phyloP scores from a whole-genome alignment of 1,284 basidiomycete genomes.

The Tylopilus orsonianus region DNA sequence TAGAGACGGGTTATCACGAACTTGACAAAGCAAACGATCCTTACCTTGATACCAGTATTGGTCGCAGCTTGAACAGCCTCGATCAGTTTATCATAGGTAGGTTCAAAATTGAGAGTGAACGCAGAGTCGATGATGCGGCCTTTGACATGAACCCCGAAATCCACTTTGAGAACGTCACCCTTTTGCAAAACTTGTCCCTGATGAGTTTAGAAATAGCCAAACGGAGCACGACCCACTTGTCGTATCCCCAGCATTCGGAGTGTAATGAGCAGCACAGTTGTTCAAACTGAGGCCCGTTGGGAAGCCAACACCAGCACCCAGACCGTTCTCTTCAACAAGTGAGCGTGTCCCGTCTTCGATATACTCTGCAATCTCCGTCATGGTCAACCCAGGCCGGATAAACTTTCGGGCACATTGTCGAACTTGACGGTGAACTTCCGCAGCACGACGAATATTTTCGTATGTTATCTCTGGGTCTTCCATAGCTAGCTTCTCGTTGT shows the following conservation, averaged over 20 bases:
- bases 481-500: constrained; percentile 74
- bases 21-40: constrained; percentile 8
- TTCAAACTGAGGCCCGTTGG: constrained; percentile 97
- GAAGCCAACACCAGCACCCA: constrained; percentile 89
- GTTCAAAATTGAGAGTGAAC: constrained; percentile 90
- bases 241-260: constrained; percentile 94
- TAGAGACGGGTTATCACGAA: constrained; percentile 9
- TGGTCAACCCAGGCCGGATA: constrained; percentile 92
- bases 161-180: constrained; percentile 93
- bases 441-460: constrained; percentile 85
- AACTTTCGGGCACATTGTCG: constrained; percentile 78
- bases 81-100: constrained; percentile 86
- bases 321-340: constrained; percentile 87
- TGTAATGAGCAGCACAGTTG: constrained; percentile 95
- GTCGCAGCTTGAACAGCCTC: constrained; percentile 95
- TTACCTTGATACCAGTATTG: constrained; percentile 81
- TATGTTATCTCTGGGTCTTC: constrained; percentile 85
- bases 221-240: constrained; percentile 51
- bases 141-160: constrained; percentile 96
- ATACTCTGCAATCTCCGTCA: constrained; percentile 92
- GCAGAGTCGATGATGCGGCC: constrained; percentile 95
- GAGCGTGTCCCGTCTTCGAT: constrained; percentile 92
- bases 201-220: constrained; percentile 15
- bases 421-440: constrained; percentile 96
- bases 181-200: constrained; percentile 65